phyloP scores from a whole-genome alignment of 1,284 basidiomycete species.

The Xerocomus amazonicus region DNA sequence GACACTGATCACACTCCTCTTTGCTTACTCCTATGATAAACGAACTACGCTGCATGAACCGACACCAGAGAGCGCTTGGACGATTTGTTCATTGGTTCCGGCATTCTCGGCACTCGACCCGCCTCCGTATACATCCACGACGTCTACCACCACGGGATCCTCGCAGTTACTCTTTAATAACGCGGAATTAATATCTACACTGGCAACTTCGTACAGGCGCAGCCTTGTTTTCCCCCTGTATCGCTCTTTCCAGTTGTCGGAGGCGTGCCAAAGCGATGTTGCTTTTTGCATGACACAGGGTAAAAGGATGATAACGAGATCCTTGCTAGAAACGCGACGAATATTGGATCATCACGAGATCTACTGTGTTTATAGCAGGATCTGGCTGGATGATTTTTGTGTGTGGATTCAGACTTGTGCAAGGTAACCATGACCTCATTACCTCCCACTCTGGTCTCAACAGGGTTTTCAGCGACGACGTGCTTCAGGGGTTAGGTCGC shows the following conservation, averaged over 20 bases:
- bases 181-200: conserved; percentile 46
- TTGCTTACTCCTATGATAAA: conserved; percentile 72
- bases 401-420: conserved; percentile 66
- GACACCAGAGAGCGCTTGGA: conserved; percentile 82
- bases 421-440: conserved; percentile 40
- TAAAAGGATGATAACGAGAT: conserved; percentile 56
- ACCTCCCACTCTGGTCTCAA: conserved; percentile 1
- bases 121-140: conserved; percentile 42
- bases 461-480: conserved; percentile 48
- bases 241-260: conserved; percentile 68
- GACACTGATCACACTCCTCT: conserved; percentile 64
- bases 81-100: conserved; percentile 63
- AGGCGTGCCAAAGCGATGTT: conserved; percentile 63
- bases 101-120: conserved; percentile 76
- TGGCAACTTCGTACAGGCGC: conserved; percentile 67
- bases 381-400: conserved; percentile 79
- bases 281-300: conserved; percentile 55
- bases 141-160: conserved; percentile 10
- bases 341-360: conserved; percentile 76
- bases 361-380: conserved; percentile 78
- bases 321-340: conserved; percentile 63
- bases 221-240: conserved; percentile 71
- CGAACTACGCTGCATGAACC: conserved; percentile 72
- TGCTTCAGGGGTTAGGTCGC: conserved; percentile 45
- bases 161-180: conserved; percentile 37